phyloP scores from a whole-genome alignment of 2,329 filamentous ascomycete genomes.

The Eurotiales sp. region DNA sequence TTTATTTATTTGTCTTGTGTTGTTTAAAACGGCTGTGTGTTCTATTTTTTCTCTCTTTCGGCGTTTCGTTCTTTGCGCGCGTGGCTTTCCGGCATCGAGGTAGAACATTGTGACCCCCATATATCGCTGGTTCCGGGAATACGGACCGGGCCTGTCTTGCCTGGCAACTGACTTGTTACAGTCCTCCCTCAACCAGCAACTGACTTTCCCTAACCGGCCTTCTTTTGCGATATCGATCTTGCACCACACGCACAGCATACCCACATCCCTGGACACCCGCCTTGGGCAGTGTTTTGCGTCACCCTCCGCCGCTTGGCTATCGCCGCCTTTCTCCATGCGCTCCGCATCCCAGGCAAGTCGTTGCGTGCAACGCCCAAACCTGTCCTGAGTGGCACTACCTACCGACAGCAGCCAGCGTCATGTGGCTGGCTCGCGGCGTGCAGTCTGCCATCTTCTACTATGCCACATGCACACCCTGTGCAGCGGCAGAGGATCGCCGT shows the following conservation, averaged over 20 bases:
- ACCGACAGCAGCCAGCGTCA: slow-evolving; percentile 17
- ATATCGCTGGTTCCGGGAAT: not conserved
- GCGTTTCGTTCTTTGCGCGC: too few species aligned
- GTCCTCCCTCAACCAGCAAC: too few species aligned
- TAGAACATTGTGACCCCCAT: not conserved
- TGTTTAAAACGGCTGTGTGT: not conserved
- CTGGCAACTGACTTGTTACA: not conserved
- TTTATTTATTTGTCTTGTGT: not conserved
- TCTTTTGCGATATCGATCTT: not conserved
- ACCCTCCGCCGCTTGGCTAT: not conserved
- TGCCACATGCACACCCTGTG: slow-evolving; percentile 56
- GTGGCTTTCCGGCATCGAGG: not conserved
- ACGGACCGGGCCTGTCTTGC: not conserved
- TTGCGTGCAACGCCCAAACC: slow-evolving; percentile 14
- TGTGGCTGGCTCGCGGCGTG: slow-evolving; percentile 48
- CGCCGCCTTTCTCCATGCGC: slow-evolving; percentile 14
- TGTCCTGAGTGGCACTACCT: slow-evolving; percentile 9
- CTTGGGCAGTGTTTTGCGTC: too few species aligned
- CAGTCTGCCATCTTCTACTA: slow-evolving; percentile 52
- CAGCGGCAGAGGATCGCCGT: slow-evolving; percentile 64
- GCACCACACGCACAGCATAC: not conserved
- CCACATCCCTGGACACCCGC: not conserved
- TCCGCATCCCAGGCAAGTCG: slow-evolving; percentile 10
- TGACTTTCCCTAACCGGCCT: too few species aligned
- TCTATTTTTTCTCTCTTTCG: not conserved